Evolutionary conservation across 2,329 filamentous ascomycete species (phyloP).

Genomic region (Pseudogymnoascus sp.): DNA sequence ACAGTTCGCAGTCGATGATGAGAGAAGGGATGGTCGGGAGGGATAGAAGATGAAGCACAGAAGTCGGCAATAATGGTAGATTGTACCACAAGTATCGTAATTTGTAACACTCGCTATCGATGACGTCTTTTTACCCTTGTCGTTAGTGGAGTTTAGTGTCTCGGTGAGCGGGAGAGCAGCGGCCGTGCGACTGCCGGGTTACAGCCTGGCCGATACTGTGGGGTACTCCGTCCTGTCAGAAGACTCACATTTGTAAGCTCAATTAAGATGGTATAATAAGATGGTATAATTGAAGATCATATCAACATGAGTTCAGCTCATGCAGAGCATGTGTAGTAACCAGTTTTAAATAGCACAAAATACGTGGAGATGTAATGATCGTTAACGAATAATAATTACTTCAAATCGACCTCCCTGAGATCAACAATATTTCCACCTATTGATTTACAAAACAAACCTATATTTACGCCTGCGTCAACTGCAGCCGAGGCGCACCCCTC

Average conservation of each 20-base stretch:
- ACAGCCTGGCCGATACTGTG: not conserved
- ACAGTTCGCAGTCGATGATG: conserved; percentile 14
- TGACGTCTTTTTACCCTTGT: not conserved
- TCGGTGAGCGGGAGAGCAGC: not conserved
- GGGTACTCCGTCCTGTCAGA: not conserved
- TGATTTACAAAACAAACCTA: not conserved
- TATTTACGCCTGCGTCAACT: not conserved
- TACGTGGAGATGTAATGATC: no score
- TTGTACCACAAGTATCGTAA: not conserved
- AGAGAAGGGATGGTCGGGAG: not conserved
- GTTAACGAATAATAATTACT: no score
- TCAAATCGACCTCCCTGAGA: no score
- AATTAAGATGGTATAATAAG: not conserved
- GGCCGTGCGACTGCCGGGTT: not conserved
- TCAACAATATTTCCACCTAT: no score
- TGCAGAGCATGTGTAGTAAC: no score
- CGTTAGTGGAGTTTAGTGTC: not conserved
- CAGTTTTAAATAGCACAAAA: no score
- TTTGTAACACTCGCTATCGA: not conserved
- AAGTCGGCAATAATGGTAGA: not conserved
- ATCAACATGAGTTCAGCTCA: no score
- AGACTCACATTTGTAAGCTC: not conserved
- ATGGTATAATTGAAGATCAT: no score
- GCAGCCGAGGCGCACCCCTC: conserved; percentile 12
- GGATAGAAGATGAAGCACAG: not conserved